Base-by-base conservation (phyloP, 305 asterid species). In the Nicotiana rustica region DNA sequence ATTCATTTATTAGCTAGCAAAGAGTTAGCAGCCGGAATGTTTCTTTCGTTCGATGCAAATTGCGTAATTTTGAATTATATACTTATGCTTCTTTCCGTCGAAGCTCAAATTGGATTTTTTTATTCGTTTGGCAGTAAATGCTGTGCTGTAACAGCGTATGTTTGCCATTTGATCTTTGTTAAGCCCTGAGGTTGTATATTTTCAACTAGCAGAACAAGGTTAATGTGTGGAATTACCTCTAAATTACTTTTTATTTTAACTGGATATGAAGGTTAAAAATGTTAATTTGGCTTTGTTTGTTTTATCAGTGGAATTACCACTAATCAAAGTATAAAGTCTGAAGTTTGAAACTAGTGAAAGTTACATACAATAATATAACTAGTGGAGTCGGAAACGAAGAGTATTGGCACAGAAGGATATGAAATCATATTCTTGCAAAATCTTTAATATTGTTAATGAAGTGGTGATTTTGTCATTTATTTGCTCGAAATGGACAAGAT, bases 331-430 rank as follows among this genome's bases (percentile, higher is more conserved):
- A 62, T 62, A 21, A 73, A 4, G 14, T 21, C 15, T 73, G 79
- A 73, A 47, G 79, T 62, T 73, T 49, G 62, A 49, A 47, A 13
- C 62, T 49, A 73, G 79, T 44, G 62, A 52, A 49, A 73, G 62
- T 49, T 49, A 49, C 79, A 3, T 21, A 13, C 7, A 47, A 56
- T 70, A 19, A 52, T 4, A 52, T 12, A 3, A 13, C 14, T 4
- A 12, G 57, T 13, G 35, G 3, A 0, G 14, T 49, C 10, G 14
- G 57, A 52, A 52, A 52, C 49, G 62, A 15, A 44, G 36, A 49
- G 6, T 73, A 73, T 47, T n/a, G 4, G 6, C 25, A 49, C 15
- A 14, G 13, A 73, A 47, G 62, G 15, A 49, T 25, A 49, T 49
- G 64, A 49, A 73, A 25, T 41, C 64, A 25, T 73, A 73, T 73